A percentile compares a stretch with the other conserved stretches of the same genome.
Conservation (phyloP, 805 yeast species). For the Wickerhamomyces bisporus region DNA sequence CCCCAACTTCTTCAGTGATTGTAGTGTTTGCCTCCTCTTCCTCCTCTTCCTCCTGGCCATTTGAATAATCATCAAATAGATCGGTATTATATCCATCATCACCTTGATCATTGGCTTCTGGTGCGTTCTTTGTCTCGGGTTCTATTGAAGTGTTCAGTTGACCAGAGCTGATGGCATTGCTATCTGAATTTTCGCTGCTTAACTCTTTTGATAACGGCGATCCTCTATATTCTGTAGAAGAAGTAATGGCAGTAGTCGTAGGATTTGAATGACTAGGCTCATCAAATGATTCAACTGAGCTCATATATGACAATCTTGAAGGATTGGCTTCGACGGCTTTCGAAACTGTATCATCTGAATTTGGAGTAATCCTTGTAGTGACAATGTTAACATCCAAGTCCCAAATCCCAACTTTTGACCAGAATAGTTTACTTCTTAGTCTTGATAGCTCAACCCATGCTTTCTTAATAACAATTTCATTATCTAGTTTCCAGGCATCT, state of each 20-base stretch:
- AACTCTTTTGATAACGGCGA: slow-evolving; percentile 16
- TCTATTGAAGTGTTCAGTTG: too few species aligned
- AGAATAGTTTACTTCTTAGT: slow-evolving; percentile 69
- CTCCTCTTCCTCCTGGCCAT: slow-evolving; percentile 10
- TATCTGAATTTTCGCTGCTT: not conserved
- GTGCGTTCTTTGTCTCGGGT: too few species aligned
- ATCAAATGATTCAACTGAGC: slow-evolving; percentile 13
- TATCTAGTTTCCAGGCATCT: slow-evolving; percentile 53
- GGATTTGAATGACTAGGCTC: slow-evolving; percentile 3
- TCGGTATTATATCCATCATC: slow-evolving; percentile 6
- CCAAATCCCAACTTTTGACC: slow-evolving; percentile 83
- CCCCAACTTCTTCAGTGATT: slow-evolving; percentile 3
- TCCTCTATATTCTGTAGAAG: slow-evolving; percentile 7
- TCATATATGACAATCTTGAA: slow-evolving; percentile 4
- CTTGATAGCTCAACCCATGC: slow-evolving; percentile 63
- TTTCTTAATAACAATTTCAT: slow-evolving; percentile 35
- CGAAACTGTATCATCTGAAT: slow-evolving; percentile 15
- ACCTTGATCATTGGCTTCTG: not conserved
- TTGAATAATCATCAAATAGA: slow-evolving; percentile 14
- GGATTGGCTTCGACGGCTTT: slow-evolving; percentile 4
- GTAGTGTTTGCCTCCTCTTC: slow-evolving; percentile 2
- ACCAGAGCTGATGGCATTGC: too few species aligned
- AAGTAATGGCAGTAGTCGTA: not conserved
- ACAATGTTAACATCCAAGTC: slow-evolving; percentile 35
- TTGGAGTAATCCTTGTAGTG: slow-evolving; percentile 30